phyloP scores from a whole-genome alignment of 768 basidiomycete genomes.

The Boletus huronensis region DNA sequence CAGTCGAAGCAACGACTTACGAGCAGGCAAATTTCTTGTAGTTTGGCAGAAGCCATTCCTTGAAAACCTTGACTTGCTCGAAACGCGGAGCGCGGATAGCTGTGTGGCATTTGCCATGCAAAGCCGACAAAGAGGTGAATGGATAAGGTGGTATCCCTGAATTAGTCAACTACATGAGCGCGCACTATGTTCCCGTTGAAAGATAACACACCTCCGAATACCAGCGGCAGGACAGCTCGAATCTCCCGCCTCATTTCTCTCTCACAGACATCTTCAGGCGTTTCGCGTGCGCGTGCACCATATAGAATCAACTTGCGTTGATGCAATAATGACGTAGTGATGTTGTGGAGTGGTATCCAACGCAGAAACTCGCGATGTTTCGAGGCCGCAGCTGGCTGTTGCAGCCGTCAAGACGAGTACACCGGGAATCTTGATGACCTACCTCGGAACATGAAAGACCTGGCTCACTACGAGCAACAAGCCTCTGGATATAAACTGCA shows the following conservation, averaged over 20 bases:
- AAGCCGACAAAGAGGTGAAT: conserved; percentile 35
- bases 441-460: conserved; percentile 57
- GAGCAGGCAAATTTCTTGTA: conserved; percentile 50
- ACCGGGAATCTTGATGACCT: conserved; percentile 6
- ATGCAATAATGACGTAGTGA: conserved; percentile 54
- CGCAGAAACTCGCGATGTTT: conserved; percentile 67
- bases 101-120: conserved; percentile 43
- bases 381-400: conserved; percentile 35
- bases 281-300: conserved; percentile 64
- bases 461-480: conserved; percentile 75
- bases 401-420: neutral
- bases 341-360: conserved; percentile 67
- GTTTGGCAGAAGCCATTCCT: conserved; percentile 72
- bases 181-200: neutral
- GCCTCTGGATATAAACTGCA: conserved; percentile 67
- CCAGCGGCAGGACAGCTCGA: conserved; percentile 55
- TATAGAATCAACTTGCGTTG: conserved; percentile 71
- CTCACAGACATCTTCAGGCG: conserved; percentile 68
- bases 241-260: conserved; percentile 70
- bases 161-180: conserved; percentile 10
- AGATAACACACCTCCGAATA: conserved; percentile 57
- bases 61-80: conserved; percentile 69
- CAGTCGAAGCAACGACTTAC: conserved; percentile 33
- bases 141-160: conserved; percentile 32
- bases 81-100: conserved; percentile 59